Percentiles rank a stretch among this genome's conserved stretches.
phyloP scores from a whole-genome alignment of 2,329 filamentous ascomycete species.

The Dothidotthia symphoricarpi region DNA sequence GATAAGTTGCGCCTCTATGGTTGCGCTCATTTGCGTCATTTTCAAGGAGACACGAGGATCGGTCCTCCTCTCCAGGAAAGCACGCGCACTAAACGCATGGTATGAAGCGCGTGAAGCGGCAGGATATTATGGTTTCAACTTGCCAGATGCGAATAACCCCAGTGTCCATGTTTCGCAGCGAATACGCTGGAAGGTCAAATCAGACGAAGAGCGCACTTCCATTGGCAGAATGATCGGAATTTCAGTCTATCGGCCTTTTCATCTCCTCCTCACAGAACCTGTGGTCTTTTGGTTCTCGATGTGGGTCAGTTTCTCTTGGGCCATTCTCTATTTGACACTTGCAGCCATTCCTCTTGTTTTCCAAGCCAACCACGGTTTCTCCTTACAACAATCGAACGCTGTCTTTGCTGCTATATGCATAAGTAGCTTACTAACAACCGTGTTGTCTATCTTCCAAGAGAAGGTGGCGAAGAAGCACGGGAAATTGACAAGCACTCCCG shows the following conservation, averaged over 20 bases:
- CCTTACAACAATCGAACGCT: conserved; percentile 63
- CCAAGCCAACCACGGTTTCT: conserved; percentile 64
- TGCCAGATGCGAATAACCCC: conserved; percentile 32
- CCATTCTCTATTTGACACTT: conserved; percentile 81
- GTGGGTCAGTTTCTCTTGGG: conserved; percentile 90
- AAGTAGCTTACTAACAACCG: conserved; percentile 64
- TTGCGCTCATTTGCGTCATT: conserved; percentile 63
- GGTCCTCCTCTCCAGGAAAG: conserved; percentile 75
- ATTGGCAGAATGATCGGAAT: conserved; percentile 68
- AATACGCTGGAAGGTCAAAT: conserved; percentile 75
- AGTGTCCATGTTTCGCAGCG: conserved; percentile 48
- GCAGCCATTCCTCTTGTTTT: conserved; percentile 79
- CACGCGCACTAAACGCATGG: conserved; percentile 70
- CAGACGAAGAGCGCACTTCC: conserved; percentile 72
- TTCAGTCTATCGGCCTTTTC: conserved; percentile 75
- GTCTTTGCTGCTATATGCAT: conserved; percentile 73
- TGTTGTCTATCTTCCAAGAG: conserved; percentile 71
- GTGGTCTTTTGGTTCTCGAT: conserved; percentile 84
- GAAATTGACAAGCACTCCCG: conserved; percentile 53
- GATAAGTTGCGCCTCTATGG: conserved; percentile 64
- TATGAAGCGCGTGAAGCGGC: conserved; percentile 69
- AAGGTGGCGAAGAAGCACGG: conserved; percentile 55
- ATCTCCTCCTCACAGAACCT: conserved; percentile 71
- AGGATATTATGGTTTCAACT: conserved; percentile 59
- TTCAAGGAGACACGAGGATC: conserved; percentile 82